Base-by-base conservation (phyloP, 2,329 filamentous ascomycete species). In the Diplodia intermedia region DNA sequence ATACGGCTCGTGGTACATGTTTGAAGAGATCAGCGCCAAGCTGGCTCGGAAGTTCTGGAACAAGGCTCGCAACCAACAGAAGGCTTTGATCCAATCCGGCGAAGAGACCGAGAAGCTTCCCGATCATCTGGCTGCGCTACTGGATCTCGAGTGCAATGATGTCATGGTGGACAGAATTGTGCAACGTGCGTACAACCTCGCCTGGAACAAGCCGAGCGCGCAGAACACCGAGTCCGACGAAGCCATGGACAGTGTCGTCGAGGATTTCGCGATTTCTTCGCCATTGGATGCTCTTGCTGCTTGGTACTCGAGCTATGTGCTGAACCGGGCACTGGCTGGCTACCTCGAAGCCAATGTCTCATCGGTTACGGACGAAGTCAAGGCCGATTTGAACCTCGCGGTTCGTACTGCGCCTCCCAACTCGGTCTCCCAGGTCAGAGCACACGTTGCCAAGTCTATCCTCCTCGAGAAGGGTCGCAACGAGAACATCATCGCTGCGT, bases 211-310 rank as follows among this genome's bases (percentile, higher is more conserved):
- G 68, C 88, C 90, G 4, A 94, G 91, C 0, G 88, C 89, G 1
- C 84, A 91, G 73, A 88, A 89, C 36, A 86, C 89, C 0, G 81
- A 84, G 53, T 82, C 85, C 3, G 90, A 92, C 70, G 88, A 90
- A 65, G 88, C 91, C 57, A 91, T 96, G 85, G 91, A 96, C 75
- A 85, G 87, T 6, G 92, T 97, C 0, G 91, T 95, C 3, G 91
- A 95, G 69, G 94, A 97, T 74, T 88, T 88, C 65, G 90, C 93
- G 2, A 91, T 97, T 69, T 88, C 91, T 65, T 95, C 92, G 20
- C 92, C 94, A 0, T 86, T 97, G 71, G 94, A 97, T 78, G 93
- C 93, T 14, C 88, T 97, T 63, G 92, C 94, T 7, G 92, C 94
- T 2, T 97, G 94, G 94, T 95, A 90, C 83, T 96, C 94, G 0